Evolutionary conservation across 371 early-diverging fungal species (phyloP).

Genomic region (Zopfochytrium polystomum): DNA sequence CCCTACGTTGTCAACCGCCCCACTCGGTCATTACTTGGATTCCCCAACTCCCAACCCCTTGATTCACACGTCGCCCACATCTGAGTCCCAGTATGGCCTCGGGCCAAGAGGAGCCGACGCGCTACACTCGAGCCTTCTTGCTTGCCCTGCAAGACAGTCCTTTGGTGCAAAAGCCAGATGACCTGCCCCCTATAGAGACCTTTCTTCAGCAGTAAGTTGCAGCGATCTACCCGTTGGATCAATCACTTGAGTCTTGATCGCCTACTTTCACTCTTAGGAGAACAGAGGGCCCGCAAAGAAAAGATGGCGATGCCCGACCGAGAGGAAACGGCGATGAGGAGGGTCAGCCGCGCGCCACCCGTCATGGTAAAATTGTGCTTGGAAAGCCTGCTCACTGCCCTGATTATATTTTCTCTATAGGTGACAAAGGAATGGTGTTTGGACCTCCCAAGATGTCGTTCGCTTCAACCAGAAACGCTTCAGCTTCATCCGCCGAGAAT

Average conservation of each 20-base stretch:
- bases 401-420: neutral
- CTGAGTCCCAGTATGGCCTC: too few species aligned
- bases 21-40: too few species aligned
- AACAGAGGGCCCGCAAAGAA: neutral
- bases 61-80: too few species aligned
- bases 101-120: too few species aligned
- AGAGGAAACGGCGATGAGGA: neutral
- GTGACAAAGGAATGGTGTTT: neutral
- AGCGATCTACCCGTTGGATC: too few species aligned
- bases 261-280: neutral
- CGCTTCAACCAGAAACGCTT: neutral
- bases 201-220: too few species aligned
- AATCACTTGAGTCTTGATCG: too few species aligned
- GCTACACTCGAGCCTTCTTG: neutral
- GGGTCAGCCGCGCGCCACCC: neutral
- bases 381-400: neutral
- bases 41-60: too few species aligned
- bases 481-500: neutral
- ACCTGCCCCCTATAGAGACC: neutral
- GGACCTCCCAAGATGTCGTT: neutral
- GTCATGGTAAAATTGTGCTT: neutral
- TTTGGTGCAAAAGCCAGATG: neutral
- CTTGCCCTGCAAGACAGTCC: neutral
- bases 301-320: neutral
- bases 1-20: too few species aligned